Evolutionary conservation across 257 asterid genomes (phyloP).

Genomic region (Voacanga thouarsii): DNA sequence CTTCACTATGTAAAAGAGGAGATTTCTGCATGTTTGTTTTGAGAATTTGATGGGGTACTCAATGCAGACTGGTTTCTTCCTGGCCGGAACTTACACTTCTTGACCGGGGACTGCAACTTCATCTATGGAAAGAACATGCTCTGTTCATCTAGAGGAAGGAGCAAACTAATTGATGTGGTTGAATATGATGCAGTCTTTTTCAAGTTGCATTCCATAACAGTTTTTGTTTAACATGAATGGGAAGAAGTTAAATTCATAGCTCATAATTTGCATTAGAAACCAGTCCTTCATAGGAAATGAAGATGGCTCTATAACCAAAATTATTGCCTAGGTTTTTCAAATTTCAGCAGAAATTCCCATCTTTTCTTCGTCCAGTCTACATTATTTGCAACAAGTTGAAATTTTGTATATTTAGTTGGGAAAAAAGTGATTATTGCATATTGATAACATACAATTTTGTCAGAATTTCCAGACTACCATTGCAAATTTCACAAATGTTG

Average conservation of each 20-base stretch:
- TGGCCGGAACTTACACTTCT: no score
- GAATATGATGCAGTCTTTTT: not conserved
- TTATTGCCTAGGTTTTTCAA: not conserved
- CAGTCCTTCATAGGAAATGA: no score
- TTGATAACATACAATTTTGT: conserved; percentile 3
- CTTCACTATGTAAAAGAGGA: not conserved
- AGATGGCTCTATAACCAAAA: no score
- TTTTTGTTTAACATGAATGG: not conserved
- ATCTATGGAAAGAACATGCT: not conserved
- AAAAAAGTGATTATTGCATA: not conserved
- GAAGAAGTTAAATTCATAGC: not conserved
- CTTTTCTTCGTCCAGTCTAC: not conserved
- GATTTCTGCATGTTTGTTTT: not conserved
- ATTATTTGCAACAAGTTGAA: not conserved
- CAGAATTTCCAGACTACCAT: conserved; percentile 7
- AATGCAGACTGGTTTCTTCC: no score
- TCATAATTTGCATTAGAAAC: not conserved
- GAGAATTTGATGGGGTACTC: not conserved
- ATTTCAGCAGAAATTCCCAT: not conserved
- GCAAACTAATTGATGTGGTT: not conserved
- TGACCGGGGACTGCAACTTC: not conserved
- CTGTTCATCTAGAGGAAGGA: no score
- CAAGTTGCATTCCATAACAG: not conserved
- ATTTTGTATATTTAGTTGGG: not conserved
- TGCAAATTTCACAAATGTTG: conserved; percentile 11